A percentile compares a stretch with the other conserved stretches of the same genome.
phyloP scores from a whole-genome alignment of 2,329 filamentous ascomycete species.

The Byssoonygena ceratinophila region DNA sequence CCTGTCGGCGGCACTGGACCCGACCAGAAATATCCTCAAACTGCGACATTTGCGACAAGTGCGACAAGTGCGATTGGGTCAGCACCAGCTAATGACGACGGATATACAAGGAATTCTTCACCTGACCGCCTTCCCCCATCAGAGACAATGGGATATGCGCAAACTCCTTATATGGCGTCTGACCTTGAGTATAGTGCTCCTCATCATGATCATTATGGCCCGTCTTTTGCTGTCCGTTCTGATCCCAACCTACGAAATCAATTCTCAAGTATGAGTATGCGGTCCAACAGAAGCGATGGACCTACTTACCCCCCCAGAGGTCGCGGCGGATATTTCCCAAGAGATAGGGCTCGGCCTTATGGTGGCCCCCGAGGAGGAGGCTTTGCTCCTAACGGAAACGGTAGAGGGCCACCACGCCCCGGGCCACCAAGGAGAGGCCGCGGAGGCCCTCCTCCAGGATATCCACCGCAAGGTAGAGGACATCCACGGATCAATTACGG shows the following conservation, averaged over 20 bases:
- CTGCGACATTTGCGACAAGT: background rate
- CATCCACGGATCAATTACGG: background rate
- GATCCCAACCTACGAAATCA: constrained; percentile 38
- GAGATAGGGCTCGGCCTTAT: constrained; percentile 35
- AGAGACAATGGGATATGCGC: constrained; percentile 18
- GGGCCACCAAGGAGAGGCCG: constrained; percentile 38
- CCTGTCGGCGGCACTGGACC: constrained; percentile 40
- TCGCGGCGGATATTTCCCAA: constrained; percentile 45
- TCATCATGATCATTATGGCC: constrained; percentile 24
- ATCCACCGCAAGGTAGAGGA: constrained; percentile 34
- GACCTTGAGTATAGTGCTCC: constrained; percentile 35
- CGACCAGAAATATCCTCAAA: background rate
- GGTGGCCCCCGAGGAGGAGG: constrained; percentile 25
- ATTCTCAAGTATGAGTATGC: constrained; percentile 39
- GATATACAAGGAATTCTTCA: background rate
- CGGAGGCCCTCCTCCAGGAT: constrained; percentile 41
- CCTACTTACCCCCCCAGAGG: constrained; percentile 43
- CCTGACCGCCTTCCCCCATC: constrained; percentile 23
- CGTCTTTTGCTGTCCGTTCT: constrained; percentile 31
- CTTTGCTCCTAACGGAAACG: constrained; percentile 29
- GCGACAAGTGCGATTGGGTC: background rate
- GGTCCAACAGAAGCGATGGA: constrained; percentile 32
- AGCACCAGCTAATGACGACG: background rate
- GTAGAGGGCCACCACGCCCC: constrained; percentile 26
- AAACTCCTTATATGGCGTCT: constrained; percentile 17